Conservation (phyloP, 805 yeast genomes). For the Dipodascus geniculatus region DNA sequence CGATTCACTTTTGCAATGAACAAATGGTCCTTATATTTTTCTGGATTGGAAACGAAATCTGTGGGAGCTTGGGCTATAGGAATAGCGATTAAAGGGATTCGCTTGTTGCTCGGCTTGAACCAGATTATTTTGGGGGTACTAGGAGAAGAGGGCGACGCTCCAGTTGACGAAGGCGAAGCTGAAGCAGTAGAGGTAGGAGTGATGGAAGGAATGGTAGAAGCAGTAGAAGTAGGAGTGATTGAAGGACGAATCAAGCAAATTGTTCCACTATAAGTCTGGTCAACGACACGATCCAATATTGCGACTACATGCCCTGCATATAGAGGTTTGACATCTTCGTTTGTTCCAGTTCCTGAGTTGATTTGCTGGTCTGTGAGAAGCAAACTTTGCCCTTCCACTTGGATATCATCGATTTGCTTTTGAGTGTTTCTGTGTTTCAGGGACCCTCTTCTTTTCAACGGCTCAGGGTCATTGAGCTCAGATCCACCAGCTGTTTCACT, state of each 20-base stretch:
- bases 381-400: slow-evolving; percentile 94
- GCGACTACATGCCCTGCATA: slow-evolving; percentile 99
- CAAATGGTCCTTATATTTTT: slow-evolving; percentile 62
- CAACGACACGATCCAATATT: slow-evolving; percentile 93
- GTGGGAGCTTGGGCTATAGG: slow-evolving; percentile 97
- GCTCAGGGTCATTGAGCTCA: slow-evolving; percentile 24
- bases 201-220: slow-evolving; percentile 55
- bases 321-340: slow-evolving; percentile 82
- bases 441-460: slow-evolving; percentile 69
- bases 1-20: slow-evolving; percentile 94
- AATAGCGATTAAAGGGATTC: slow-evolving; percentile 94
- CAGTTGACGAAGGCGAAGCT: slow-evolving; percentile 55
- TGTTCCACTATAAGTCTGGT: slow-evolving; percentile 91
- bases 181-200: slow-evolving; percentile 52
- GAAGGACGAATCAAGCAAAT: slow-evolving; percentile 88
- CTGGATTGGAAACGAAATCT: slow-evolving; percentile 89
- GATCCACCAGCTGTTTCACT: slow-evolving; percentile 19
- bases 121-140: slow-evolving; percentile 86
- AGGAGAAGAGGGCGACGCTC: slow-evolving; percentile 21
- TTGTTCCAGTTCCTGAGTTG: slow-evolving; percentile 41
- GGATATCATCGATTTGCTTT: slow-evolving; percentile 96
- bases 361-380: slow-evolving; percentile 91
- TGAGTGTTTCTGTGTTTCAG: slow-evolving; percentile 91
- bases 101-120: slow-evolving; percentile 97
- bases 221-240: slow-evolving; percentile 59